Evolutionary conservation across 805 yeast genomes (phyloP).

Genomic region (Metschnikowia colocasiae): DNA sequence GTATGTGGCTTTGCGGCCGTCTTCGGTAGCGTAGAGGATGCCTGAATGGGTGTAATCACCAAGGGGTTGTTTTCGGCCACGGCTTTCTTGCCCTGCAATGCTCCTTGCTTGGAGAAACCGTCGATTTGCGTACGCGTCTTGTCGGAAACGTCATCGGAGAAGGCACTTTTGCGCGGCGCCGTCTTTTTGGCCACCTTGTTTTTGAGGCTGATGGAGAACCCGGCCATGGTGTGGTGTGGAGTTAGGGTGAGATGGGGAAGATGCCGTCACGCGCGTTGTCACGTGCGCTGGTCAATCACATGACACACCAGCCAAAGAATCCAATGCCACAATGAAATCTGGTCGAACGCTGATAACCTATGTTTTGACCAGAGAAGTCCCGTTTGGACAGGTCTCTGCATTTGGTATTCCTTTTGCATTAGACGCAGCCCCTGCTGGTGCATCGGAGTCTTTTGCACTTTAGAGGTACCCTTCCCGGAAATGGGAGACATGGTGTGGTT

Average conservation of each 20-base stretch:
- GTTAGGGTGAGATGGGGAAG: background rate
- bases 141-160: conserved; percentile 1
- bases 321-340: too few relatives aligned
- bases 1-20: background rate
- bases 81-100: conserved; percentile 15
- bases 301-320: too few relatives aligned
- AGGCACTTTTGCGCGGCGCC: conserved; percentile 4
- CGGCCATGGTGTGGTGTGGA: conserved; percentile 7
- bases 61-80: conserved; percentile 8
- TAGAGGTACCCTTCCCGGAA: too few relatives aligned
- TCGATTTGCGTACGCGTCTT: conserved; percentile 12
- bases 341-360: too few relatives aligned
- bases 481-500: too few relatives aligned
- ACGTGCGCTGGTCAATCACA: background rate
- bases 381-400: too few relatives aligned
- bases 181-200: conserved; percentile 10
- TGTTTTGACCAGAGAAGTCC: too few relatives aligned
- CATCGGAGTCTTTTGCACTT: too few relatives aligned
- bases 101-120: conserved; percentile 15
- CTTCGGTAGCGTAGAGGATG: background rate
- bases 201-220: conserved; percentile 17
- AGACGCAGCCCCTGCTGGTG: too few relatives aligned
- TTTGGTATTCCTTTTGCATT: too few relatives aligned
- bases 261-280: background rate
- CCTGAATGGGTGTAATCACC: conserved; percentile 5